These are phyloP conservation scores for Naematelia aurantialba DNA, from an alignment of 768 basidiomycete genomes.

Conservation along the genomic window DNA sequence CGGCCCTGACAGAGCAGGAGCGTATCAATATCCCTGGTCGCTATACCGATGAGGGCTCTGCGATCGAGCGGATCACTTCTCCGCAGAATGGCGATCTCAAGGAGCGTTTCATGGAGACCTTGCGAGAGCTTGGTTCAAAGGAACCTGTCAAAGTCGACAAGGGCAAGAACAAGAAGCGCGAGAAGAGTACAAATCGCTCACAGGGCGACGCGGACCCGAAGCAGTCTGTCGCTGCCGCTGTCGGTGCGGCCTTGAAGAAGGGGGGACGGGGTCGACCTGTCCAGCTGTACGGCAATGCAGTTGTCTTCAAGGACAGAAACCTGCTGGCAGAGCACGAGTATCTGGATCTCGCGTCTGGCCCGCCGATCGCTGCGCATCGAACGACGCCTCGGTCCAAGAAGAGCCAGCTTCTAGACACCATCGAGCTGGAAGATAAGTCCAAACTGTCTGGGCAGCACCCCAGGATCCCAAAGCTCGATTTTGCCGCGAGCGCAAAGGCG, in stretches of 20 bases:
- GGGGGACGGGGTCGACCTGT: conserved; percentile 42
- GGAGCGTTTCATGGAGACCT: conserved; percentile 48
- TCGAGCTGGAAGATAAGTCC: conserved; percentile 41
- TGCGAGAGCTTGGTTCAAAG: conserved; percentile 25
- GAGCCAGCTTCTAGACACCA: conserved; percentile 32
- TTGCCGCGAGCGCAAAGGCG: conserved; percentile 42
- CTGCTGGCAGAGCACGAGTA: conserved; percentile 45
- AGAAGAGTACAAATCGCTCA: conserved; percentile 14
- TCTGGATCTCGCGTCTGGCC: conserved; percentile 46
- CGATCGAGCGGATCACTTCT: conserved; percentile 16
- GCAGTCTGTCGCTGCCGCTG: conserved; percentile 24
- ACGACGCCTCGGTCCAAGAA: conserved; percentile 37
- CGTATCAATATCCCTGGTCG: conserved; percentile 5
- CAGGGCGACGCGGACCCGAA: conserved; percentile 14
- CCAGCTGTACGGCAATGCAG: conserved; percentile 41
- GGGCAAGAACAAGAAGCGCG: conserved; percentile 15
- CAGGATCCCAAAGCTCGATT: conserved; percentile 40
- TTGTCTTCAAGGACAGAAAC: conserved; percentile 45
- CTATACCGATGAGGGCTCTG: conserved; percentile 19
- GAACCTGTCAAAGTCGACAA: conserved; percentile 8
- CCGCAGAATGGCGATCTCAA: conserved; percentile 39
- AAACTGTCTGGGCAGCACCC: conserved; percentile 43
- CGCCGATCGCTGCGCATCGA: conserved; percentile 40
- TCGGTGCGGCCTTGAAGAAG: conserved; percentile 42
- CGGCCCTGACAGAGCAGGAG: conserved; percentile 1